phyloP scores from a whole-genome alignment of 148 eudicot genomes.

The Cornus controversa region DNA sequence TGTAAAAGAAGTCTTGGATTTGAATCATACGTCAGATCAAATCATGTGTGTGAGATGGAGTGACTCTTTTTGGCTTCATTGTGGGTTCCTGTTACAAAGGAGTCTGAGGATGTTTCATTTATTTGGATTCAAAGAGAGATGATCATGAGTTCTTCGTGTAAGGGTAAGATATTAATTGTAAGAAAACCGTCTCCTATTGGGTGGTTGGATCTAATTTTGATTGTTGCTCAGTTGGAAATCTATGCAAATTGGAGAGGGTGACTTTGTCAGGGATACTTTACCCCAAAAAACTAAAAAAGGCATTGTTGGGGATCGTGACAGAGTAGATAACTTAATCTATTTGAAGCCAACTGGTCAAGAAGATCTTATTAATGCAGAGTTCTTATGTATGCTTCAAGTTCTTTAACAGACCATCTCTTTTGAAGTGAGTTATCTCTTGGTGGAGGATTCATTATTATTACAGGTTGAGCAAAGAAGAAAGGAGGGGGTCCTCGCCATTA shows the following conservation, averaged over 20 bases:
- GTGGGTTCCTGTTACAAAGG: not conserved
- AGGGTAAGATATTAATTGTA: too few species aligned
- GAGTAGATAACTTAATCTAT: not conserved
- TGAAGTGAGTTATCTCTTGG: too few species aligned
- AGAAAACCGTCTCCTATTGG: not conserved
- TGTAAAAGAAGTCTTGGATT: not conserved
- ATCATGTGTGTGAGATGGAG: not conserved
- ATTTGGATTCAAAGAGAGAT: not conserved
- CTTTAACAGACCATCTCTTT: not conserved
- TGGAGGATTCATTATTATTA: too few species aligned
- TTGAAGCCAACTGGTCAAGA: not conserved
- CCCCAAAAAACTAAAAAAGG: not conserved
- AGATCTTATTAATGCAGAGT: too few species aligned
- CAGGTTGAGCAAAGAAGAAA: not conserved
- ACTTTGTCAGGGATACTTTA: too few species aligned
- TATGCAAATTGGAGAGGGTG: not conserved
- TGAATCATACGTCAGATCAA: not conserved
- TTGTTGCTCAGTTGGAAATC: not conserved
- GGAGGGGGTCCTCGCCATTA: not conserved
- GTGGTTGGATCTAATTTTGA: not conserved
- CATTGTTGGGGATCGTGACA: not conserved
- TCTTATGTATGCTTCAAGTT: not conserved
- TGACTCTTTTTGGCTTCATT: not conserved
- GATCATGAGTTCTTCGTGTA: not conserved
- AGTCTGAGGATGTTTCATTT: not conserved